These are phyloP conservation scores for Combretum micranthum DNA, from an alignment of 345 rosid species.

Conservation along the genomic window DNA sequence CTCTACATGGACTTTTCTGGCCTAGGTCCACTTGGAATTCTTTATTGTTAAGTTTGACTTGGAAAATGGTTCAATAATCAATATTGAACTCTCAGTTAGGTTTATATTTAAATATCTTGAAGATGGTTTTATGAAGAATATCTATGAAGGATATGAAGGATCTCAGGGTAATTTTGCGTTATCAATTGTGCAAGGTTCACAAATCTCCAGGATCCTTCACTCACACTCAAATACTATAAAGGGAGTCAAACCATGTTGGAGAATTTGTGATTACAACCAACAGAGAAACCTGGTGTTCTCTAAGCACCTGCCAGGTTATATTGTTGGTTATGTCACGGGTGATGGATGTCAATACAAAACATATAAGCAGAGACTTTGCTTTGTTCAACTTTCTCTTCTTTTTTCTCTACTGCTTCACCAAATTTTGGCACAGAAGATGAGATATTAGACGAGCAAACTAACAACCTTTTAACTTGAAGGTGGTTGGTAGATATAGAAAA, in stretches of 20 bases:
- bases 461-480: too few species aligned
- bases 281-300: constrained; percentile 29
- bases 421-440: too few species aligned
- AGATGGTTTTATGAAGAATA: constrained; percentile 20
- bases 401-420: too few species aligned
- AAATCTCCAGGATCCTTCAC: constrained; percentile 24
- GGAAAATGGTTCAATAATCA: too few species aligned
- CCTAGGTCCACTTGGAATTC: too few species aligned
- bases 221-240: constrained; percentile 20
- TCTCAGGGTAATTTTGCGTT: constrained; percentile 26
- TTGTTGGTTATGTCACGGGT: constrained; percentile 28
- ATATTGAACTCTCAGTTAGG: constrained; percentile 17
- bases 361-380: too few species aligned
- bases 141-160: constrained; percentile 32
- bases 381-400: too few species aligned
- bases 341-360: constrained; percentile 10
- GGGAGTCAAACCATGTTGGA: constrained; percentile 36
- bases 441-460: too few species aligned
- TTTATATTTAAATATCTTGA: constrained; percentile 19
- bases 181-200: constrained; percentile 34
- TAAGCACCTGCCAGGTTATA: constrained; percentile 30
- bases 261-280: constrained; percentile 26
- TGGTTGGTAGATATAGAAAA: too few species aligned
- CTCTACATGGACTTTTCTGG: too few species aligned
- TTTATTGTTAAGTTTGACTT: too few species aligned